Evolutionary conservation across 1,139 yeast genomes (phyloP), one percentile per base, ranked within the genome.

Genomic region (Suhomyces choctaworum): DNA sequence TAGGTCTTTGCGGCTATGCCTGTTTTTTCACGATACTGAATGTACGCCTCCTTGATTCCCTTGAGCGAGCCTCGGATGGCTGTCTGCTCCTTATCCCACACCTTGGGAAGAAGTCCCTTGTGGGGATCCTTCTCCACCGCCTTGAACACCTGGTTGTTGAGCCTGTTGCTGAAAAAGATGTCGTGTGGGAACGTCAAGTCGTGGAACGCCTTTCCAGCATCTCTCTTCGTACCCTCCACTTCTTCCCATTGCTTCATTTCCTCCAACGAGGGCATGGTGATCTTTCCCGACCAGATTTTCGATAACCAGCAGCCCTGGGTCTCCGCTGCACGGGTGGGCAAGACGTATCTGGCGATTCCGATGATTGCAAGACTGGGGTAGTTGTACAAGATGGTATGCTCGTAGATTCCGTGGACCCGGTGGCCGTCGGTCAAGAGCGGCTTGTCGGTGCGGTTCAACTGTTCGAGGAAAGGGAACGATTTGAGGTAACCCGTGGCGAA

Each of bases 401-500:
- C 62, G 64, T 78, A 80, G 6, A 78, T 54, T 17, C 75, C 70
- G 35, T 64, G 66, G n/a, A 79, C 58, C 29, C 73, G 61, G 28
- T 55, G 48, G 5, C 80, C 79, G 28, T 64, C 60, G 1, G 73
- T 64, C 27, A 73, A 60, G 15, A 40, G 34, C 5, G 40, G 36
- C 8, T 54, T 32, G 16, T 52, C 47, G 37, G 63, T 58, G 7
- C 58, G 46, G 35, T 40, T 36, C 23, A 40, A 28, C n/a, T 28
- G 35, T 5, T 25, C 38, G 14, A 38, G 41, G 30, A 44, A 45
- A 12, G 50, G 50, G 34, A 45, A 46, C 10, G 48, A 46, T 26
- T 46, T 46, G 28, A 46, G 60, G 52, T 76, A 82, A 0, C 89
- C 88, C 1, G 89, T 82, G 22, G 85, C 83, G 53, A 75, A 80